Conservation (phyloP, 495 filamentous ascomycete genomes). For the Astrothelium subdiscretum region DNA sequence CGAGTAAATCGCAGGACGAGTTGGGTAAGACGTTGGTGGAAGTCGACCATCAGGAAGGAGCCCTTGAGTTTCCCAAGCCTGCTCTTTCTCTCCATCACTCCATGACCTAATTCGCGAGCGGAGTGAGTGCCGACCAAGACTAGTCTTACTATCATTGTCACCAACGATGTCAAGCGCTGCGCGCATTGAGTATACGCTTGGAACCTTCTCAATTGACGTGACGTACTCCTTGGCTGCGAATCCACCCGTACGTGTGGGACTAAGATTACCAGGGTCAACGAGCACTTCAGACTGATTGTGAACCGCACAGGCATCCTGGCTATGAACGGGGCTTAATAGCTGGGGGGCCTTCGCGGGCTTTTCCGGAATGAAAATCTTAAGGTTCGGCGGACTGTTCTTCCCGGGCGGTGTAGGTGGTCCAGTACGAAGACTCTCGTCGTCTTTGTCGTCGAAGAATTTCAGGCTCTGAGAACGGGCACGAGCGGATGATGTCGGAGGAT, state of each 20-base stretch:
- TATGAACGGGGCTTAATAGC: not conserved
- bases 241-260: conserved; percentile 10
- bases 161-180: conserved; percentile 4
- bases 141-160: not conserved
- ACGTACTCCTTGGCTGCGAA: conserved; percentile 10
- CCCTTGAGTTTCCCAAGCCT: not conserved
- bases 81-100: conserved; percentile 4
- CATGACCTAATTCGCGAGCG: not conserved
- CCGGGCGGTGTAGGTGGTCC: conserved; percentile 18
- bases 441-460: conserved; percentile 11
- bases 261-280: not conserved
- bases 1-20: conserved; percentile 7
- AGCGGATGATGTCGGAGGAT: conserved; percentile 3
- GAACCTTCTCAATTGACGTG: conserved; percentile 6
- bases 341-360: not conserved
- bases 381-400: conserved; percentile 20
- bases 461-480: conserved; percentile 15
- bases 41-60: conserved; percentile 9
- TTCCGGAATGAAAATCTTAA: not conserved
- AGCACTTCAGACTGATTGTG: not conserved
- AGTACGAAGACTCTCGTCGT: not conserved
- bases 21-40: not conserved
- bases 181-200: conserved; percentile 10
- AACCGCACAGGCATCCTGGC: not conserved
- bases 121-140: not conserved